These are phyloP conservation scores for Diaporthe humulicola DNA, from an alignment of 2,329 filamentous ascomycete species.

Conservation along the genomic window DNA sequence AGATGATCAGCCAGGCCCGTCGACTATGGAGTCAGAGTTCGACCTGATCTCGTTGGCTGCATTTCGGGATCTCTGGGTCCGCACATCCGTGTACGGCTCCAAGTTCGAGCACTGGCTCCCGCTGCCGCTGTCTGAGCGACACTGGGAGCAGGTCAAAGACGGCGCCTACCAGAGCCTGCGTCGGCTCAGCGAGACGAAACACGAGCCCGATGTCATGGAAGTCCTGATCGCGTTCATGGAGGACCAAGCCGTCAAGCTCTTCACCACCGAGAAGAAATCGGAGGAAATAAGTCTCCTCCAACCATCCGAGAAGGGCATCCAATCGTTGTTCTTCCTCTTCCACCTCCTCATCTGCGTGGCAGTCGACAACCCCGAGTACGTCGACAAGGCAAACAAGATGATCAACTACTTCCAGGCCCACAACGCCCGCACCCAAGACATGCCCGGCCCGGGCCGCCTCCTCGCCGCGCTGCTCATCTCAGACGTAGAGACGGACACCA, in stretches of 20 bases:
- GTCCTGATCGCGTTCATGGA: not conserved
- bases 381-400: constrained; percentile 55
- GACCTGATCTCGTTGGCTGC: not conserved
- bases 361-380: constrained; percentile 48
- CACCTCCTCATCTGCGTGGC: constrained; percentile 64
- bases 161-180: not conserved
- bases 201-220: not conserved
- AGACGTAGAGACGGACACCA: constrained; percentile 54
- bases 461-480: constrained; percentile 62
- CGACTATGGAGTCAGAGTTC: not conserved
- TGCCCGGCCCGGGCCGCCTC: constrained; percentile 63
- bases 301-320: constrained; percentile 65
- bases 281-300: constrained; percentile 42
- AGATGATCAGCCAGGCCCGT: no score
- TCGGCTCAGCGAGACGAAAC: not conserved
- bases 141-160: not conserved
- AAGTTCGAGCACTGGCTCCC: not conserved
- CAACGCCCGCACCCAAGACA: constrained; percentile 54
- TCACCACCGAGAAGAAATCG: not conserved
- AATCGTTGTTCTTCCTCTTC: constrained; percentile 65
- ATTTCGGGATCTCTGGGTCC: not conserved
- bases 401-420: constrained; percentile 55
- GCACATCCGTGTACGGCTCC: not conserved
- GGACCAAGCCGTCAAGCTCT: not conserved
- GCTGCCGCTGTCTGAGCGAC: not conserved